phyloP scores from a whole-genome alignment of 2,329 filamentous ascomycete genomes.

The Emericellopsis atlantica region DNA sequence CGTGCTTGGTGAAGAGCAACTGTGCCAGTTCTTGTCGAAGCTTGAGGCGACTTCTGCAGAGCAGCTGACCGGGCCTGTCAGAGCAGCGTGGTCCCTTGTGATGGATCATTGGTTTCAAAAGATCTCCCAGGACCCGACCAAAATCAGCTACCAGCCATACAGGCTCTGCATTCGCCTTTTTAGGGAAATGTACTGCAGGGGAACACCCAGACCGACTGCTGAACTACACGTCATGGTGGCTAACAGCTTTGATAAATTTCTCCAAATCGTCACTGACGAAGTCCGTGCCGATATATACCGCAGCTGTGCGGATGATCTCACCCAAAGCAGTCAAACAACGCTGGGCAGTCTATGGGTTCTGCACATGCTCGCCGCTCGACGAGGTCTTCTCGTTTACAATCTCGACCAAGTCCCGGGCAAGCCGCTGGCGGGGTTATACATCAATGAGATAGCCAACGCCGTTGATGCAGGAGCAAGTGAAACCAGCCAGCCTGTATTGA shows the following conservation, averaged over 20 bases:
- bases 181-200: slow-evolving; percentile 47
- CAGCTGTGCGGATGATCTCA: slow-evolving; percentile 57
- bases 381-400: too few relatives aligned
- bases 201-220: slow-evolving; percentile 41
- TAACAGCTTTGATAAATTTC: slow-evolving; percentile 46
- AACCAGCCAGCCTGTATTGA: slow-evolving; percentile 30
- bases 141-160: slow-evolving; percentile 29
- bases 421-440: too few relatives aligned
- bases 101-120: too few relatives aligned
- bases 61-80: slow-evolving; percentile 47
- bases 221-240: slow-evolving; percentile 53
- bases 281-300: slow-evolving; percentile 51
- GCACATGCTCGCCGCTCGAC: background rate
- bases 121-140: slow-evolving; percentile 12
- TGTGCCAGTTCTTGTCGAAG: slow-evolving; percentile 61
- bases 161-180: slow-evolving; percentile 53
- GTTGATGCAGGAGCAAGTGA: slow-evolving; percentile 16
- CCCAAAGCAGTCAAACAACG: slow-evolving; percentile 46
- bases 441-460: slow-evolving; percentile 19
- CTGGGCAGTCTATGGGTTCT: slow-evolving; percentile 64
- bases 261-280: slow-evolving; percentile 37
- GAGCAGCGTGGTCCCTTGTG: slow-evolving; percentile 36
- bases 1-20: slow-evolving; percentile 31
- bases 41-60: slow-evolving; percentile 51
- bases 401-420: too few relatives aligned